Evolutionary conservation across 768 basidiomycete genomes (phyloP), one percentile per base, ranked within the genome.

Genomic region (Suillus alpinus): DNA sequence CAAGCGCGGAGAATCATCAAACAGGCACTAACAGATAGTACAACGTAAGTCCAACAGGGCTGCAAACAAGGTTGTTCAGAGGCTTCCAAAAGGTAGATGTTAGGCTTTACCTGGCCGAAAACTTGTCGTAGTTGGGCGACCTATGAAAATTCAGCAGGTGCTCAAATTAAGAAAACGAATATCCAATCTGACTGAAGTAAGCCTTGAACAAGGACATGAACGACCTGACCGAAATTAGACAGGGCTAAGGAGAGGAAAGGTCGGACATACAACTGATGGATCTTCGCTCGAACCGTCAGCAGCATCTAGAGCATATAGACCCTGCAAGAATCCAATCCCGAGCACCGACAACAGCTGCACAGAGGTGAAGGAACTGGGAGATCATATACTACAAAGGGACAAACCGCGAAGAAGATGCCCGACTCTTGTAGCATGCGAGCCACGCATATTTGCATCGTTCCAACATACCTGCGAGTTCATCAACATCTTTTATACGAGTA

Each of bases 341-440:
- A 97, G 82, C 29, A 98, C 81, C 12, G 89, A 92, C 14, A 96
- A 77, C 37, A 94, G 77, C 92, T 94, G 65, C 3, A 46, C 62
- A 55, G 5, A 16, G 16, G 16, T 55, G 9, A 39, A 39, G 37
- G 23, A 18, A 26, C 13, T 18, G 34, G 10, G 16, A 29, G 37
- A 7, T 12, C 37, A 55, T 55, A 9, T 29, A 10, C 16, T 23
- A 39, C 18, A 39, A 23, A 56, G 40, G 2, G 57, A 74, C 82
- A 41, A 66, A 95, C 90, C 56, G 90, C 90, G 73, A 95, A 94
- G 77, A 95, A 95, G 52, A 97, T 87, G 3, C 92, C 88, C 20
- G 93, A 95, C 74, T 98, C 94, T 69, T 90, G 88, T 63, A 98
- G 75, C 95, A 98, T 98, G 13, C 94, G 82, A 20, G 92, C 86